Percentiles rank a stretch among this genome's conserved stretches.
Evolutionary conservation across 1,284 basidiomycete species (phyloP).

Genomic region (Hypsizygus ulmarius): DNA sequence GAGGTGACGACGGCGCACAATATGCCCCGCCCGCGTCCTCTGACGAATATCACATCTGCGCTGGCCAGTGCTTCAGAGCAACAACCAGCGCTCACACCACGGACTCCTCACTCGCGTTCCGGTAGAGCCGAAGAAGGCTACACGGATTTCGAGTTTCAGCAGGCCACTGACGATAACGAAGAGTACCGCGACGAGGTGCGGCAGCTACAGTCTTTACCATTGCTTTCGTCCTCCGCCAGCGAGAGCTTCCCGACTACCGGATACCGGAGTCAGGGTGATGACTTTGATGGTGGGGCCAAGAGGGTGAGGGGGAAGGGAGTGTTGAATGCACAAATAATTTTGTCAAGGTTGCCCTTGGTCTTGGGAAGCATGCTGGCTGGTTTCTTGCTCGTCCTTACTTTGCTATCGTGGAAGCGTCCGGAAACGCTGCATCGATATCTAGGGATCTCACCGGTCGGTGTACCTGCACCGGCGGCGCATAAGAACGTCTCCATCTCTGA

Average conservation of each 20-base stretch:
- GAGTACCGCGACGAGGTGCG: conserved; percentile 38
- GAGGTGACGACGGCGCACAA: not conserved
- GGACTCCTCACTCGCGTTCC: conserved; percentile 61
- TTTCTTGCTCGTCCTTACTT: conserved; percentile 48
- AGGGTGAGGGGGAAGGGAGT: conserved; percentile 13
- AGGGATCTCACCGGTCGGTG: conserved; percentile 25
- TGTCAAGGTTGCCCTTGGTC: conserved; percentile 38
- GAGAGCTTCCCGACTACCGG: conserved; percentile 38
- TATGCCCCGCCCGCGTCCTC: conserved; percentile 39
- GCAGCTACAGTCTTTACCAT: conserved; percentile 46
- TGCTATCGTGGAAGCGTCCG: conserved; percentile 50
- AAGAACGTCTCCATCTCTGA: conserved; percentile 16
- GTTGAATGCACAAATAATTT: conserved; percentile 20
- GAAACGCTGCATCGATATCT: conserved; percentile 46
- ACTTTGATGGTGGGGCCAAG: conserved; percentile 23
- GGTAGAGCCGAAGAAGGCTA: conserved; percentile 56
- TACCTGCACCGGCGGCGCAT: conserved; percentile 2
- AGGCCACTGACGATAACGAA: conserved; percentile 38
- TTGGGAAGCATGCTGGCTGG: conserved; percentile 46
- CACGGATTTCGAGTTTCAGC: conserved; percentile 44
- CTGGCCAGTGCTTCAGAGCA: conserved; percentile 34
- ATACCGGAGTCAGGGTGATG: conserved; percentile 41
- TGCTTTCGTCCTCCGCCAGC: conserved; percentile 47
- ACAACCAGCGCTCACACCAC: conserved; percentile 50
- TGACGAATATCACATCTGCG: conserved; percentile 34